Conservation (phyloP, 148 eudicot species). For the Amaranthus palmeri region DNA sequence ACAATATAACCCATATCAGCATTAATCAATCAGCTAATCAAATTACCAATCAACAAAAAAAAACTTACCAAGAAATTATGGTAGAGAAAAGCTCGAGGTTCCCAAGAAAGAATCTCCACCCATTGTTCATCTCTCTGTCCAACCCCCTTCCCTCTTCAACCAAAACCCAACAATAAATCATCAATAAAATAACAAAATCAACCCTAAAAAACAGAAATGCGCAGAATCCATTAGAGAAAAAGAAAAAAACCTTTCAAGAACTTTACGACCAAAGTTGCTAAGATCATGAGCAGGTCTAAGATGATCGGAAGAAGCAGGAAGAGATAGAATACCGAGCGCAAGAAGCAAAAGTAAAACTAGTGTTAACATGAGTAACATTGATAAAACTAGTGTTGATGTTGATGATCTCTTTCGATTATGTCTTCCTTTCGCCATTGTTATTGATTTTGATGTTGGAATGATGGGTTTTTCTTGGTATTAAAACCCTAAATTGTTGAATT, state of each 20-base stretch:
- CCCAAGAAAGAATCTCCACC: constrained; percentile 89
- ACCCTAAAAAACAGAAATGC: neutral
- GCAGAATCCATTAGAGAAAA: neutral
- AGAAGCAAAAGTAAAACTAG: constrained; percentile 65
- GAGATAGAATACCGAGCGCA: constrained; percentile 81
- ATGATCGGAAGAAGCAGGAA: constrained; percentile 54
- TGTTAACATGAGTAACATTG: constrained; percentile 66
- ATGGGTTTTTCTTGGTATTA: neutral
- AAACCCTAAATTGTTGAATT: constrained; percentile 17
- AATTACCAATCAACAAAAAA: neutral
- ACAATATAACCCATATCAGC: too few species aligned
- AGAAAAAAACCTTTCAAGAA: constrained; percentile 32
- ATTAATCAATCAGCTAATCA: too few species aligned
- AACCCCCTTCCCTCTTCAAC: constrained; percentile 40
- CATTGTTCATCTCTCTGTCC: constrained; percentile 63
- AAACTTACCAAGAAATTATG: constrained; percentile 74
- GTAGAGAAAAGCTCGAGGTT: constrained; percentile 78
- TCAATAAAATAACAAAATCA: neutral
- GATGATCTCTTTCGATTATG: constrained; percentile 51
- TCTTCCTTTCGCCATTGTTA: constrained; percentile 50
- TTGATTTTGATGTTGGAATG: neutral
- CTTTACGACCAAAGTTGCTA: constrained; percentile 54
- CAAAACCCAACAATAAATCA: constrained; percentile 8
- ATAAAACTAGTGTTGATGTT: constrained; percentile 47
- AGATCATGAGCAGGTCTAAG: constrained; percentile 31